A percentile compares a stretch with the other conserved stretches of the same genome.
Evolutionary conservation across 345 rosid species (phyloP).

Genomic region (Eucalyptus erythrocorys): DNA sequence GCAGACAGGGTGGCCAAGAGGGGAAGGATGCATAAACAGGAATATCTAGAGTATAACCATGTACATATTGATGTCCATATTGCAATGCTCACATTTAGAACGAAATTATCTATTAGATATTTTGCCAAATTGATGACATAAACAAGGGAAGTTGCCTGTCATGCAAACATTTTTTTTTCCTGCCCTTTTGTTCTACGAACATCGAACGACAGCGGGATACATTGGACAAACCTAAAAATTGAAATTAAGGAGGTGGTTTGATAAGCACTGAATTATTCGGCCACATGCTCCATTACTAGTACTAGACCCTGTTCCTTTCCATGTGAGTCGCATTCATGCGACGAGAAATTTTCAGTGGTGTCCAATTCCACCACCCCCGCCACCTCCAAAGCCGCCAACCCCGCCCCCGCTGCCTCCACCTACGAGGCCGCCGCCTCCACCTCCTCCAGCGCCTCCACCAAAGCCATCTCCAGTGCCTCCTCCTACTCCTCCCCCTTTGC

Average conservation of each 20-base stretch:
- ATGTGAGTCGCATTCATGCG: background rate
- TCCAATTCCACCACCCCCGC: background rate
- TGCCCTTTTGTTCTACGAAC: background rate
- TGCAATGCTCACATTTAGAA: no score
- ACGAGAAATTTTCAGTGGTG: background rate
- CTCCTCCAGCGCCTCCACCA: background rate
- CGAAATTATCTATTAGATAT: background rate
- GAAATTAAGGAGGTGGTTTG: background rate
- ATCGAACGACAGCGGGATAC: background rate
- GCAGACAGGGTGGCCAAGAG: background rate
- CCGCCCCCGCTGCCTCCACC: background rate
- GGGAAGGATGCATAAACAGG: background rate
- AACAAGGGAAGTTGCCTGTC: background rate
- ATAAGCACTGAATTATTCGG: background rate
- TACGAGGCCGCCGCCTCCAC: background rate
- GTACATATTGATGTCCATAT: background rate
- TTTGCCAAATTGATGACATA: background rate
- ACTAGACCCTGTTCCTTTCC: background rate
- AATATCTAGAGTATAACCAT: background rate
- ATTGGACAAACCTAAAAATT: background rate
- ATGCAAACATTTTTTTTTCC: background rate
- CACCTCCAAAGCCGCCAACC: background rate
- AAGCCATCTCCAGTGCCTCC: background rate
- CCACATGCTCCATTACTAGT: background rate
- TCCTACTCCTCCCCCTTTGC: no score